Conservation (phyloP, 805 yeast species). For the Candida sithepensis region DNA sequence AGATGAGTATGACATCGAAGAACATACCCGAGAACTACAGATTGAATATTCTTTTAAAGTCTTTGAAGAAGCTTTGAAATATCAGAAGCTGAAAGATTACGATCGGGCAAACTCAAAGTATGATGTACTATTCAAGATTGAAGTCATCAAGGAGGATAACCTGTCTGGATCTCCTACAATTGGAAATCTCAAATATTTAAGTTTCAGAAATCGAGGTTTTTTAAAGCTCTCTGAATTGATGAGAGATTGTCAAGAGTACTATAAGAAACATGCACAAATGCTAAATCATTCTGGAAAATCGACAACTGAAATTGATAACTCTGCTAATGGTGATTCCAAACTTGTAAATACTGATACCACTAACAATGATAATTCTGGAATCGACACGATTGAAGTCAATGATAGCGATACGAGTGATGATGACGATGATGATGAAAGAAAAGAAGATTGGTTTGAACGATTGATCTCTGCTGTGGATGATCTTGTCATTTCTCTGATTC, state of each 20-base stretch:
- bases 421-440: conserved; percentile 27
- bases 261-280: background rate
- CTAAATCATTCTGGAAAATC: background rate
- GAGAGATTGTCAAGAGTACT: conserved; percentile 10
- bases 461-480: conserved; percentile 47
- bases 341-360: no score
- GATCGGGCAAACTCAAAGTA: conserved; percentile 53
- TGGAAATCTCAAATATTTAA: conserved; percentile 69
- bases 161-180: conserved; percentile 56
- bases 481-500: conserved; percentile 58
- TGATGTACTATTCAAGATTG: conserved; percentile 60
- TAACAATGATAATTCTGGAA: no score
- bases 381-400: background rate
- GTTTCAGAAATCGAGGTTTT: conserved; percentile 78
- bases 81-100: conserved; percentile 50
- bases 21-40: conserved; percentile 88
- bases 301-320: background rate
- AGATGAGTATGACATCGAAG: conserved; percentile 78
- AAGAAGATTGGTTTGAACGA: conserved; percentile 15
- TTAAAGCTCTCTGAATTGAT: conserved; percentile 47
- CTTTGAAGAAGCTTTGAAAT: conserved; percentile 65
- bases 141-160: conserved; percentile 51
- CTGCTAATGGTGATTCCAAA: conserved; percentile 25
- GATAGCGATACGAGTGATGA: background rate
- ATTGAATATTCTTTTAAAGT: conserved; percentile 78